These are phyloP conservation scores for Pachysandra terminalis DNA, from an alignment of 164 flowering plant genomes.

Conservation along the genomic window DNA sequence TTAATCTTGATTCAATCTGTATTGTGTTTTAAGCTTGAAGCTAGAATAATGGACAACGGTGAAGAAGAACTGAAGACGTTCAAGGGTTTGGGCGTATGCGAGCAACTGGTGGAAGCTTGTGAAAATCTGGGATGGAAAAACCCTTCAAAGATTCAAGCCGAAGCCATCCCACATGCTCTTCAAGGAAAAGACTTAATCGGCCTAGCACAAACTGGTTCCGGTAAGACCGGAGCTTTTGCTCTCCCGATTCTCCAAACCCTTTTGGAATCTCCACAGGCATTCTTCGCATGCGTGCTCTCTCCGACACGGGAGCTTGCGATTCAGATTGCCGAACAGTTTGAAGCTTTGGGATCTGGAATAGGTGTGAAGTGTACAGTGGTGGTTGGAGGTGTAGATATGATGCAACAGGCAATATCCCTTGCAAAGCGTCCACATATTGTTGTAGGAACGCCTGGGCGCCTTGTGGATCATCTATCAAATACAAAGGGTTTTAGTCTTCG, in stretches of 20 bases:
- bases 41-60: conserved; percentile 24
- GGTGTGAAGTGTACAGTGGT: conserved; percentile 83
- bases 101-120: conserved; percentile 69
- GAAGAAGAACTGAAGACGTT: conserved; percentile 49
- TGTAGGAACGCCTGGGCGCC: conserved; percentile 95
- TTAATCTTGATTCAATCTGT: too few relatives aligned
- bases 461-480: conserved; percentile 76
- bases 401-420: conserved; percentile 57
- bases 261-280: conserved; percentile 48
- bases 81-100: conserved; percentile 56
- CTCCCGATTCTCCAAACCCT: conserved; percentile 79
- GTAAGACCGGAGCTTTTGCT: conserved; percentile 97
- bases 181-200: conserved; percentile 86
- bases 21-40: too few relatives aligned
- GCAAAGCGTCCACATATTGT: conserved; percentile 81
- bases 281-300: conserved; percentile 82
- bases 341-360: conserved; percentile 76
- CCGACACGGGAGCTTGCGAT: conserved; percentile 94
- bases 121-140: conserved; percentile 62
- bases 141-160: conserved; percentile 72
- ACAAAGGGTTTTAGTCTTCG: conserved; percentile 90
- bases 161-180: conserved; percentile 77
- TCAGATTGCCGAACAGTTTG: conserved; percentile 91
- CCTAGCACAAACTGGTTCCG: conserved; percentile 93
- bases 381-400: conserved; percentile 83